phyloP scores from a whole-genome alignment of 1,284 basidiomycete species.

The Moesziomyces antarcticus region DNA sequence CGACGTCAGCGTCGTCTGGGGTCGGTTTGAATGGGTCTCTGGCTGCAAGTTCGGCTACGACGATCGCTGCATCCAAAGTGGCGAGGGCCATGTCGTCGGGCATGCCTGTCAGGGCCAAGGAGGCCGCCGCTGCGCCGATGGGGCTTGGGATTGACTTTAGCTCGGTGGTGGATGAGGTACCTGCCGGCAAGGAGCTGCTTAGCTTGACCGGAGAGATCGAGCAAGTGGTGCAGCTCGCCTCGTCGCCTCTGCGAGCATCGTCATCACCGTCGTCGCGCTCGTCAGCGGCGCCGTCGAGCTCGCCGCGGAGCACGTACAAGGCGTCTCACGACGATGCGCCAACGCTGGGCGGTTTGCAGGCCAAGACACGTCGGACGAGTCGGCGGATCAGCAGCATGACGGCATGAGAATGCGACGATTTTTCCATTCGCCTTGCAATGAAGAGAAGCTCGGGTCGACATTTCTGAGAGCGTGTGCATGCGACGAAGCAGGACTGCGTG shows the following conservation, averaged over 20 bases:
- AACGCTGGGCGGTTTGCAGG: background rate
- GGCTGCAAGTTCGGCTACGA: conserved; percentile 4
- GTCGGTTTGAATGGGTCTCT: background rate
- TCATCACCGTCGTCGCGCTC: conserved; percentile 13
- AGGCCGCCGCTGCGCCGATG: conserved; percentile 7
- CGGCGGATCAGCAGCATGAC: conserved; percentile 33
- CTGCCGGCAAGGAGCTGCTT: conserved; percentile 19
- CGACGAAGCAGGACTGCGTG: too few relatives aligned
- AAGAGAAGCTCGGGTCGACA: too few relatives aligned
- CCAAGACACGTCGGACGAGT: conserved; percentile 23
- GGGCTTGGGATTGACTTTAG: conserved; percentile 40
- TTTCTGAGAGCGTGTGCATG: too few relatives aligned
- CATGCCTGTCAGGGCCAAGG: conserved; percentile 4
- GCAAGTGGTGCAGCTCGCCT: conserved; percentile 16
- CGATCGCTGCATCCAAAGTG: conserved; percentile 30
- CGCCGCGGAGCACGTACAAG: conserved; percentile 13
- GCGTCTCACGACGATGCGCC: conserved; percentile 9
- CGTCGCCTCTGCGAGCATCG: conserved; percentile 2
- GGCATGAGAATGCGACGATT: background rate
- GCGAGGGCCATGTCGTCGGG: conserved; percentile 24
- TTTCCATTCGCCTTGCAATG: too few relatives aligned
- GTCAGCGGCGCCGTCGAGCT: conserved; percentile 18
- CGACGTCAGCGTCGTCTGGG: conserved; percentile 9
- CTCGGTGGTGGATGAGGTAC: conserved; percentile 2
- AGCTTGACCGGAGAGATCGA: conserved; percentile 15